phyloP scores from a whole-genome alignment of 2,329 filamentous ascomycete genomes.

The Cladophialophora carrionii region DNA sequence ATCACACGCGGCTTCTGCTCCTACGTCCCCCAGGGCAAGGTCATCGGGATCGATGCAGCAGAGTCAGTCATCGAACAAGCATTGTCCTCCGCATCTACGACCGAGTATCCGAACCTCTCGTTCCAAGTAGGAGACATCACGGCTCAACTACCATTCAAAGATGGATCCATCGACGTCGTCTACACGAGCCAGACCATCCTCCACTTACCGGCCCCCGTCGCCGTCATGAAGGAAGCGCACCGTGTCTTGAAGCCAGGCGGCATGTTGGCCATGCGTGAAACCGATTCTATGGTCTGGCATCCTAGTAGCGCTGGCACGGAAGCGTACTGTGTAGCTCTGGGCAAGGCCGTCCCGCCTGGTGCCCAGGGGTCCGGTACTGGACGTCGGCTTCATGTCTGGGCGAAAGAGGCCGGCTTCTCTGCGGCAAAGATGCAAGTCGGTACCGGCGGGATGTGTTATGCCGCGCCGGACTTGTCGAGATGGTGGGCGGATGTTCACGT shows the following conservation, averaged over 20 bases:
- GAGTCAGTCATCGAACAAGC: conserved; percentile 41
- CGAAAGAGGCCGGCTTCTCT: conserved; percentile 36
- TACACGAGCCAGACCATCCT: conserved; percentile 62
- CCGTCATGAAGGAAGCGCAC: conserved; percentile 57
- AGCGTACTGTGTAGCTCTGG: conserved; percentile 35
- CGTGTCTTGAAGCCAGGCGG: conserved; percentile 58
- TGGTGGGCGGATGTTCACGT: conserved; percentile 30
- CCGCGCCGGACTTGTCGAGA: conserved; percentile 18
- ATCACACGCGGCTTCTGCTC: conserved; percentile 48
- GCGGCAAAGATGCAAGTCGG: conserved; percentile 31
- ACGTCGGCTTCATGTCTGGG: conserved; percentile 37
- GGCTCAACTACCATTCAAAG: conserved; percentile 47
- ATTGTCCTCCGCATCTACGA: conserved; percentile 36
- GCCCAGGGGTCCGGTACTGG: conserved; percentile 39
- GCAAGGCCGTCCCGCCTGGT: conserved; percentile 36
- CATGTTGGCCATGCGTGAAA: conserved; percentile 53
- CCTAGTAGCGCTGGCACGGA: conserved; percentile 36
- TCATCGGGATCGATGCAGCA: conserved; percentile 44
- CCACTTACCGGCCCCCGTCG: conserved; percentile 57
- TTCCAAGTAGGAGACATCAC: conserved; percentile 47
- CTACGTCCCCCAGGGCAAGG: conserved; percentile 44
- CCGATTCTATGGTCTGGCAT: conserved; percentile 39
- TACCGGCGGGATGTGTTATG: conserved; percentile 23
- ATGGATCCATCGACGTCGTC: conserved; percentile 61
- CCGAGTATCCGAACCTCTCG: conserved; percentile 41